A percentile compares a stretch with the other conserved stretches of the same genome.
phyloP scores from a whole-genome alignment of 2,329 filamentous ascomycete genomes.

The Capronia coronata region DNA sequence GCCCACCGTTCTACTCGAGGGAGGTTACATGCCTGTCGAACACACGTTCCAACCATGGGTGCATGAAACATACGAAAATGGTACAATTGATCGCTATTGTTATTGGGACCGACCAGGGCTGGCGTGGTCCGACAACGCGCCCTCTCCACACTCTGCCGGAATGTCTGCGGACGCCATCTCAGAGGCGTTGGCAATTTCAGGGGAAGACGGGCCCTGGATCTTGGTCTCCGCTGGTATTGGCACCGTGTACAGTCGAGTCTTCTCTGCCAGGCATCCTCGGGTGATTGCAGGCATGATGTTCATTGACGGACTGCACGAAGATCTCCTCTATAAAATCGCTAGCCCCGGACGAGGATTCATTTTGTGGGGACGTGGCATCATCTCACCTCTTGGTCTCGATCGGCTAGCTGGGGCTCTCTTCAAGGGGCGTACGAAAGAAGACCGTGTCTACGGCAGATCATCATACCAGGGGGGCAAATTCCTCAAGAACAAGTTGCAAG shows the following conservation, averaged over 20 bases:
- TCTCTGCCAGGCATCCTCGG: slow-evolving; percentile 71
- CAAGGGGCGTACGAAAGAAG: slow-evolving; percentile 68
- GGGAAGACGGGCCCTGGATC: slow-evolving; percentile 83
- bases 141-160: slow-evolving; percentile 84
- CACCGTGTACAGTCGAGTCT: slow-evolving; percentile 83
- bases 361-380: slow-evolving; percentile 77
- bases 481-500: slow-evolving; percentile 87
- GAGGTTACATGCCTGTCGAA: slow-evolving; percentile 72
- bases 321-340: slow-evolving; percentile 64
- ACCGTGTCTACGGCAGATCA: slow-evolving; percentile 75
- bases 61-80: slow-evolving; percentile 66
- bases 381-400: slow-evolving; percentile 81
- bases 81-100: slow-evolving; percentile 81
- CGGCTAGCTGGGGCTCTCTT: slow-evolving; percentile 74
- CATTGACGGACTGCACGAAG: slow-evolving; percentile 84
- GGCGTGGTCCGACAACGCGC: slow-evolving; percentile 83
- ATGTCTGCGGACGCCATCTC: slow-evolving; percentile 87
- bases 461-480: slow-evolving; percentile 74
- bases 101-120: slow-evolving; percentile 90
- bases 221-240: slow-evolving; percentile 81
- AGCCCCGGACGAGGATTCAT: slow-evolving; percentile 66
- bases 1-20: slow-evolving; percentile 83
- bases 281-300: slow-evolving; percentile 73
- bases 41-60: slow-evolving; percentile 74
- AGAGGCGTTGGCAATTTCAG: slow-evolving; percentile 72